Conservation (phyloP, 352 stramenopile genomes). For the Phytophthora foliorum region DNA sequence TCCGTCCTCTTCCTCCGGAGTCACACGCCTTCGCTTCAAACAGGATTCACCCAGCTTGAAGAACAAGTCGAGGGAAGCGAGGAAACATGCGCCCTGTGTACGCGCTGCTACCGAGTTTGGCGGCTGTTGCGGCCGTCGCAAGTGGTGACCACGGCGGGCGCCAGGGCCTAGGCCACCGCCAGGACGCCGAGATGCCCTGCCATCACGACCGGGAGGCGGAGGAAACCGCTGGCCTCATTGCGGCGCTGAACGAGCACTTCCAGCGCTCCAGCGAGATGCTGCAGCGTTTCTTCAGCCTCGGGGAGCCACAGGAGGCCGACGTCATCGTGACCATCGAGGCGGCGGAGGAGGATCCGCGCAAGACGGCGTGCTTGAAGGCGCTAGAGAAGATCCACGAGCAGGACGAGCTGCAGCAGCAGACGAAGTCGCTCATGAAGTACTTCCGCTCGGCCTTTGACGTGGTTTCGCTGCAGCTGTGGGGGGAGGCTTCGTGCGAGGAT, state of each 20-base stretch:
- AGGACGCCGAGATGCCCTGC: conserved; percentile 18
- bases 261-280: conserved; percentile 49
- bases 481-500: conserved; percentile 63
- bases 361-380: conserved; percentile 17
- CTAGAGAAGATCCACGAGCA: conserved; percentile 53
- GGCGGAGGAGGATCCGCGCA: conserved; percentile 27
- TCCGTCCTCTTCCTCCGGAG: conserved; percentile 18
- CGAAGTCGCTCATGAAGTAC: conserved; percentile 45
- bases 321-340: conserved; percentile 49
- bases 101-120: conserved; percentile 38
- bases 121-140: conserved; percentile 24
- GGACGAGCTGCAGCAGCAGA: conserved; percentile 46
- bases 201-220: conserved; percentile 18
- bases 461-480: conserved; percentile 52
- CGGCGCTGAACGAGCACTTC: conserved; percentile 47
- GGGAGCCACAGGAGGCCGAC: conserved; percentile 12
- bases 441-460: conserved; percentile 53
- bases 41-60: conserved; percentile 44
- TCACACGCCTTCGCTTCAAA: conserved; percentile 39
- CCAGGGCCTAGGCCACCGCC: conserved; percentile 5
- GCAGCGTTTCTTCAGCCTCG: conserved; percentile 46
- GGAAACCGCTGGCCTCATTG: conserved; percentile 32
- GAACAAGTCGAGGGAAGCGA: conserved; percentile 25
- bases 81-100: conserved; percentile 26
- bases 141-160: conserved; percentile 25